phyloP scores from a whole-genome alignment of 768 basidiomycete species.

The Cystobasidium ongulense region DNA sequence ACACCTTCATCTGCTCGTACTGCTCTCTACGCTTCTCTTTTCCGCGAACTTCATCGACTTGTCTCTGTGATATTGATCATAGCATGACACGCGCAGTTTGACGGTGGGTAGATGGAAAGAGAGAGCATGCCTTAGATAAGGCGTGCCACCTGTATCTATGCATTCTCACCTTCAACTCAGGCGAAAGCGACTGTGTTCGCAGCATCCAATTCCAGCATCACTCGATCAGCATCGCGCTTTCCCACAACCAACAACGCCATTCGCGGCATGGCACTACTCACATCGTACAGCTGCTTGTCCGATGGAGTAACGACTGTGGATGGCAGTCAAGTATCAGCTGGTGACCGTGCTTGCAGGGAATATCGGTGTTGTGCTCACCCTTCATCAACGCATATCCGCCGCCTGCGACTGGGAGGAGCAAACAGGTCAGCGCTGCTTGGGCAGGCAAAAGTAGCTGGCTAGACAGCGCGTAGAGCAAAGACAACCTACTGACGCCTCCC shows the following conservation, averaged over 20 bases:
- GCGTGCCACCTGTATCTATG: not conserved
- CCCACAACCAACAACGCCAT: not conserved
- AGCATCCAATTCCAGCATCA: not conserved
- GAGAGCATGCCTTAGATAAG: too few species aligned
- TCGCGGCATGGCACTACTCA: not conserved
- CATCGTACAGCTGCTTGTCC: constrained; percentile 25
- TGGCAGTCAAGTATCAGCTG: not conserved
- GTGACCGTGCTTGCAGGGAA: too few species aligned
- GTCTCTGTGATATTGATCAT: not conserved
- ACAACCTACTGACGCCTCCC: constrained; percentile 7
- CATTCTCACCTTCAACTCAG: constrained; percentile 17
- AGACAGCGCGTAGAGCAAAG: not conserved
- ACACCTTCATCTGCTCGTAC: constrained; percentile 19
- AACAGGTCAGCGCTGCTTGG: not conserved
- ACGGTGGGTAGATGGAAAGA: too few species aligned
- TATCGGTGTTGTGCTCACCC: too few species aligned
- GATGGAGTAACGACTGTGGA: constrained; percentile 13
- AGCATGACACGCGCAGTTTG: too few species aligned
- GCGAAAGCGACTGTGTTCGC: constrained; percentile 6
- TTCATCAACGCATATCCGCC: constrained; percentile 16
- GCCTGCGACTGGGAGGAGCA: not conserved
- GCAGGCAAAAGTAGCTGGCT: not conserved
- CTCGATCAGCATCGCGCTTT: constrained; percentile 12
- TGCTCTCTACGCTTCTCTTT: not conserved
- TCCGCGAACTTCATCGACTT: constrained; percentile 17